Evolutionary conservation across 192 early-diverging fungal genomes (phyloP).

Genomic region (Coemansia sp.): DNA sequence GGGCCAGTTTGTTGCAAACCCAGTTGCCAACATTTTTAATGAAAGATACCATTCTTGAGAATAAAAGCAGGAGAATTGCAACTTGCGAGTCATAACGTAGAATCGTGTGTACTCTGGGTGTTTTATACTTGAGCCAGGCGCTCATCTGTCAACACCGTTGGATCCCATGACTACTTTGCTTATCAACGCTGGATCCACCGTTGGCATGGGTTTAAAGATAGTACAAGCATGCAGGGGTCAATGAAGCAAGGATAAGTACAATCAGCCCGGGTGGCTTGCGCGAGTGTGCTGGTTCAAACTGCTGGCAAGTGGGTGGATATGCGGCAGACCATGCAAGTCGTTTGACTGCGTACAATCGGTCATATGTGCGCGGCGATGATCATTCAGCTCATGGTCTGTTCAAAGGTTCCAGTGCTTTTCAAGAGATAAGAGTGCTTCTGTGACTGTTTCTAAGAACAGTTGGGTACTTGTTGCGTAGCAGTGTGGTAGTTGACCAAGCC

Average conservation of each 20-base stretch:
- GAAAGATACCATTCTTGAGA: neutral
- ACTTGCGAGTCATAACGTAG: neutral
- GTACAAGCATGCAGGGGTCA: neutral
- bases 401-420: no score
- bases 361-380: no score
- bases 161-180: neutral
- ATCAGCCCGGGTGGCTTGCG: neutral
- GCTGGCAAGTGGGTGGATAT: no score
- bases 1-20: neutral
- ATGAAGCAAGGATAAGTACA: neutral
- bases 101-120: neutral
- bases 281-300: no score
- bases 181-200: neutral
- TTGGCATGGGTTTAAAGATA: neutral
- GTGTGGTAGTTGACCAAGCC: no score
- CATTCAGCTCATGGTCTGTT: no score
- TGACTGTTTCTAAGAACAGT: no score
- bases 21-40: neutral
- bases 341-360: no score
- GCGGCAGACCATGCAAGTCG: no score
- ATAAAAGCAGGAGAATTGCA: neutral
- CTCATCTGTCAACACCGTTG: neutral
- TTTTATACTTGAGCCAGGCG: neutral
- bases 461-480: no score
- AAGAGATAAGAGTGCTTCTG: no score